Evolutionary conservation across 306 rosid genomes (phyloP).

Genomic region (Cucurbita maxima): DNA sequence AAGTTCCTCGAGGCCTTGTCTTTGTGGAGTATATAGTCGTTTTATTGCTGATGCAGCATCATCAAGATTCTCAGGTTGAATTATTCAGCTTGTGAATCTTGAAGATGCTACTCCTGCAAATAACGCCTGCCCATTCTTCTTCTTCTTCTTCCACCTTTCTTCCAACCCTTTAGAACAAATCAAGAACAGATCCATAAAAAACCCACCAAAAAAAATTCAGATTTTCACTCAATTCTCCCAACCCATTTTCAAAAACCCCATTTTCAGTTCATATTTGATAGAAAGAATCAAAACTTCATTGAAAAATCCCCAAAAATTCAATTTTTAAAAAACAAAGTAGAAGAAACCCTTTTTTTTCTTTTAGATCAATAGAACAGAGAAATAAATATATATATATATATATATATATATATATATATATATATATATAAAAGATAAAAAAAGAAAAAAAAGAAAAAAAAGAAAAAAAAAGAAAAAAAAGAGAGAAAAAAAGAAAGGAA

Average conservation of each 20-base stretch:
- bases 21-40: background rate
- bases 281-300: background rate
- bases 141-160: background rate
- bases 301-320: background rate
- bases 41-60: slow-evolving; percentile 15
- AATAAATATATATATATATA: background rate
- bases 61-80: slow-evolving; percentile 3
- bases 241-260: background rate
- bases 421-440: no score
- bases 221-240: background rate
- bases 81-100: slow-evolving; percentile 4
- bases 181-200: background rate
- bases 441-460: no score
- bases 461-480: background rate
- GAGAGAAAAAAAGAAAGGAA: background rate
- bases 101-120: slow-evolving; percentile 15
- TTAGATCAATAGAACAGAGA: background rate
- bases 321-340: background rate
- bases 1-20: no score
- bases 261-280: background rate
- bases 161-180: background rate
- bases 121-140: slow-evolving; percentile 5
- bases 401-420: no score
- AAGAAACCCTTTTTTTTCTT: background rate
- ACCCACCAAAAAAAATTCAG: background rate